phyloP scores from a whole-genome alignment of 768 basidiomycete genomes.

The Rhizopogon vinicolor region DNA sequence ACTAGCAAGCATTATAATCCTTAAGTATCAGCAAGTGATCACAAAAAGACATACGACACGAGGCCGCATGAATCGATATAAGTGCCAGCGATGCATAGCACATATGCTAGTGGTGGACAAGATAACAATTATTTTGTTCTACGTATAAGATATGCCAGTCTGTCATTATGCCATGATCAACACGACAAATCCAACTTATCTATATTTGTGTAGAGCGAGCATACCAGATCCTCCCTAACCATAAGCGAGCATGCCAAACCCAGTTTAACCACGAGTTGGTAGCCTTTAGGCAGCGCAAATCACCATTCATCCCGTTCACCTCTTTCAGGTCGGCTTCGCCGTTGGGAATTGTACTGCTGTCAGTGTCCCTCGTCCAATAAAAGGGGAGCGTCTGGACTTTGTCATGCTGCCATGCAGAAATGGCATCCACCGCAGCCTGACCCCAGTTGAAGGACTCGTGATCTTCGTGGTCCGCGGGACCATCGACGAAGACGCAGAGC shows the following conservation, averaged over 20 bases:
- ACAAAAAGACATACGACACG: not conserved
- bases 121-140: not conserved
- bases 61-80: too few species aligned
- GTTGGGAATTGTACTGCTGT: conserved; percentile 23
- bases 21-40: not conserved
- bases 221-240: too few species aligned
- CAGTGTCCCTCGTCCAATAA: conserved; percentile 43
- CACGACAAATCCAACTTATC: conserved; percentile 3
- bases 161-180: conserved; percentile 7
- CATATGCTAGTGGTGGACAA: too few species aligned
- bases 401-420: conserved; percentile 54
- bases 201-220: conserved; percentile 19
- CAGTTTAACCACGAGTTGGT: conserved; percentile 27
- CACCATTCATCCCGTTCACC: conserved; percentile 12
- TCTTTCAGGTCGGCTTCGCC: conserved; percentile 6
- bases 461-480: conserved; percentile 45
- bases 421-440: conserved; percentile 53
- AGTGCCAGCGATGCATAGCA: not conserved
- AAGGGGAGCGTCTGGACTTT: conserved; percentile 32
- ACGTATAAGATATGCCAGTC: not conserved
- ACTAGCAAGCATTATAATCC: not conserved
- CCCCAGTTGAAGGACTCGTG: conserved; percentile 80
- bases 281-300: conserved; percentile 18
- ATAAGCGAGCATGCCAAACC: conserved; percentile 21
- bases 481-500: conserved; percentile 74